Evolutionary conservation across 192 early-diverging fungal genomes (phyloP), one percentile per base, ranked within the genome.

Genomic region (Podila minutissima): DNA sequence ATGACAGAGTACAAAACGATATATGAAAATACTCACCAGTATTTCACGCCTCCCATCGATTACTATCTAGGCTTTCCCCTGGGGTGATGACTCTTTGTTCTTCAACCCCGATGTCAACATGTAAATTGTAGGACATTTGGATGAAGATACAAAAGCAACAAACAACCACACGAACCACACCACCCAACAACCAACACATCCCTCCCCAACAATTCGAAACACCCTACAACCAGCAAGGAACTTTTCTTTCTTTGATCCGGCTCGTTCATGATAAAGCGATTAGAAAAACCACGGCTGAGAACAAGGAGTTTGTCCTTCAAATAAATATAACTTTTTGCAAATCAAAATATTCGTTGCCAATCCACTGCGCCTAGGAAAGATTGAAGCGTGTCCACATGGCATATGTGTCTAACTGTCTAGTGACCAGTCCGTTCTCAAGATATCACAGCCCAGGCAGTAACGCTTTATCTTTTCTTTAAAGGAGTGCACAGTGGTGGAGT

Each of bases 11-110:
- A 5, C 24, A 22, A 28, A 48, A 13, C 2, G 13, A 9, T 57
- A 15, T 20, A 17, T 29, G 50, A 33, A 15, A 0, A 35, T 11
- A 38, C n/a, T 32, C 13, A 22, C 9, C 28, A 13, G 22, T 29
- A 48, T 28, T 19, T 64, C 26, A 37, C 66, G 17, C 33, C 22
- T 9, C 58, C 32, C 35, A 15, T 48, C 48, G 13, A 35, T 57
- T 46, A 26, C 48, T 50, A 24, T 49, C 41, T 81, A 81, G 77
- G 77, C 77, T 58, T 81, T 81, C 77, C 77, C 77, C 49, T 81
- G 77, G 77, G 77, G 77, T 61, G 77, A 81, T 66, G 69, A 81
- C 62, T 73, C 77, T 69, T 55, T 81, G 59, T 81, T 81, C 77
- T 69, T 65, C 71, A 81, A 81, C 71, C 77, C 77, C 50, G 77